Evolutionary conservation across 192 early-diverging fungal genomes (phyloP).

Genomic region (Oehlia diaphana): DNA sequence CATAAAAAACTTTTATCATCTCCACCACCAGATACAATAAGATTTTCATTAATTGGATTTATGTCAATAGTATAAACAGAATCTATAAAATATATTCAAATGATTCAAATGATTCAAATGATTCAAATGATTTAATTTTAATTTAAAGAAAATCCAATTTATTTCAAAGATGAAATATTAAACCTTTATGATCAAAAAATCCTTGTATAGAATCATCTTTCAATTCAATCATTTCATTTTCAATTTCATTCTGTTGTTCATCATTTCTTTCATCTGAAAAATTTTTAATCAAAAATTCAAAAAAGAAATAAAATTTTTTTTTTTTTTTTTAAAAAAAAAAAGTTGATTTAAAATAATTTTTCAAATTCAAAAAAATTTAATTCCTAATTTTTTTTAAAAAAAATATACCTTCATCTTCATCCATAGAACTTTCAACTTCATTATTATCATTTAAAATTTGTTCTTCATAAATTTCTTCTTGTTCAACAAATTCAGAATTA

Average conservation of each 20-base stretch:
- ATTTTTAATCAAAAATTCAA: too few relatives aligned
- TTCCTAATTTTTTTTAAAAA: too few relatives aligned
- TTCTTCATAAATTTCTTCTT: constrained; percentile 21
- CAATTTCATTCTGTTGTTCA: constrained; percentile 46
- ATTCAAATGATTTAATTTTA: too few relatives aligned
- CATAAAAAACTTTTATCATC: constrained; percentile 93
- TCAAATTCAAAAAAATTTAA: too few relatives aligned
- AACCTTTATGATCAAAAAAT: constrained; percentile 83
- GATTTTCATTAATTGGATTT: constrained; percentile 67
- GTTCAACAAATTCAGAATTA: constrained; percentile 17
- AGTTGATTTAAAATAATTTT: too few relatives aligned
- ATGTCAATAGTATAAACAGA: constrained; percentile 85
- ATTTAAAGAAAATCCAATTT: too few relatives aligned
- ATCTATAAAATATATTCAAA: constrained; percentile 47
- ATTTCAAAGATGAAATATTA: constrained; percentile 21
- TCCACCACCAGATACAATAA: constrained; percentile 85
- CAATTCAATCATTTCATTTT: constrained; percentile 57
- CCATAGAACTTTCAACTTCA: background rate
- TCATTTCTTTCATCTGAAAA: constrained; percentile 23
- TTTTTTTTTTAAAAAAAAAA: too few relatives aligned
- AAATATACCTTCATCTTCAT: constrained; percentile 15
- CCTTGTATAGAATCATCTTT: constrained; percentile 89
- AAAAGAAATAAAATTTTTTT: too few relatives aligned
- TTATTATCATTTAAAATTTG: background rate
- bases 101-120: too few relatives aligned